These are phyloP conservation scores for Podaxis rugospora DNA, from an alignment of 768 basidiomycete species.

Conservation along the genomic window DNA sequence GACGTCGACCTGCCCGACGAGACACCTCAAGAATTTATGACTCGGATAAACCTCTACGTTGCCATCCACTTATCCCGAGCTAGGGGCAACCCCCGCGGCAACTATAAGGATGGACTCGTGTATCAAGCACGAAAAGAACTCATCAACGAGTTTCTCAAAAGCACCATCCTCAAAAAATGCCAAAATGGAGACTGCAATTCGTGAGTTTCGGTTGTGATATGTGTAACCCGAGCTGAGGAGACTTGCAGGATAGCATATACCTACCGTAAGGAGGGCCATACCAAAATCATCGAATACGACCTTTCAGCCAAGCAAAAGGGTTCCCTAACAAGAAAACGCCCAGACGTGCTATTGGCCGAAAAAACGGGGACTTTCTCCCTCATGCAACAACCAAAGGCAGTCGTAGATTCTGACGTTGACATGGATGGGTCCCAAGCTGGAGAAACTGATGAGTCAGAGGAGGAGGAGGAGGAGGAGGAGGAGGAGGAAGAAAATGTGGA, in stretches of 20 bases:
- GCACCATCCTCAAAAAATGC: slow-evolving; percentile 67
- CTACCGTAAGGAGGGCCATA: slow-evolving; percentile 90
- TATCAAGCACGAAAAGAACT: slow-evolving; percentile 83
- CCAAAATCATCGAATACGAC: slow-evolving; percentile 93
- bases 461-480: slow-evolving; percentile 42
- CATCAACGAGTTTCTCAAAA: slow-evolving; percentile 77
- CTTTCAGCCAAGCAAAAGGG: slow-evolving; percentile 75
- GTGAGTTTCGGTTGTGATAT: slow-evolving; percentile 42
- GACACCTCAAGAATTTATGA: slow-evolving; percentile 55
- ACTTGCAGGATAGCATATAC: slow-evolving; percentile 67
- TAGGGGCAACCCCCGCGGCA: slow-evolving; percentile 58
- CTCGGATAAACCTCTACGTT: slow-evolving; percentile 64
- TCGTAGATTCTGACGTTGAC: slow-evolving; percentile 38
- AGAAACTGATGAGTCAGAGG: slow-evolving; percentile 45
- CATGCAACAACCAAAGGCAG: slow-evolving; percentile 18
- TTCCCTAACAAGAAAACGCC: slow-evolving; percentile 56
- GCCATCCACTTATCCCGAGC: slow-evolving; percentile 45
- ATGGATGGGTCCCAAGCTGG: slow-evolving; percentile 48
- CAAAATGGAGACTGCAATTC: slow-evolving; percentile 72
- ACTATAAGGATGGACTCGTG: slow-evolving; percentile 85
- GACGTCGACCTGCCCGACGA: slow-evolving; percentile 47
- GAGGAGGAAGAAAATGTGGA: slow-evolving; percentile 33
- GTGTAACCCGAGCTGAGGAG: slow-evolving; percentile 6
- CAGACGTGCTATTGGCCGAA: slow-evolving; percentile 66
- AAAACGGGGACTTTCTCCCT: slow-evolving; percentile 28